Percentiles rank a stretch among this genome's conserved stretches.
These are phyloP conservation scores for Eucalyptus leucophloia DNA, from an alignment of 345 rosid genomes.

Conservation along the genomic window DNA sequence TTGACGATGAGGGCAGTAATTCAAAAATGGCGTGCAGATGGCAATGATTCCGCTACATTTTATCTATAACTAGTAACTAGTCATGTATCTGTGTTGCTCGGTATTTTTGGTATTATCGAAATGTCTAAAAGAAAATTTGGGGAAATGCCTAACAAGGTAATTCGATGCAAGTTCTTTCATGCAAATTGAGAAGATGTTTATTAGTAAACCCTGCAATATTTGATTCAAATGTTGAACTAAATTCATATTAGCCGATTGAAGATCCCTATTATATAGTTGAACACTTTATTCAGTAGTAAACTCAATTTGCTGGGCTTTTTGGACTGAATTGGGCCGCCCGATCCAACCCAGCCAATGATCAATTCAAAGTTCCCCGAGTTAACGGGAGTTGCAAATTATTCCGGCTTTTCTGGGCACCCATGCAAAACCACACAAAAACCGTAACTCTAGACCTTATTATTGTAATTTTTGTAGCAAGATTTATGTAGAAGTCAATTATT, in stretches of 20 bases:
- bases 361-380: not conserved
- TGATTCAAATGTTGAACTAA: not conserved
- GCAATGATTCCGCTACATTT: not conserved
- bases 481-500: not conserved
- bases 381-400: not conserved
- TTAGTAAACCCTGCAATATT: not conserved
- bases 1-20: not conserved
- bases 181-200: not conserved
- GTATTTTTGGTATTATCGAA: not conserved
- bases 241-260: not conserved
- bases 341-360: not conserved
- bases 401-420: not conserved
- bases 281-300: not conserved
- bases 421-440: not conserved
- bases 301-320: not conserved
- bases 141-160: not conserved
- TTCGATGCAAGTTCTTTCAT: not conserved
- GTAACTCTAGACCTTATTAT: not conserved
- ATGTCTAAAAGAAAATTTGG: not conserved
- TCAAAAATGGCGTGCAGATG: not conserved
- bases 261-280: not conserved
- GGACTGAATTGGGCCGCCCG: not conserved
- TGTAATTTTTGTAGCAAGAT: not conserved
- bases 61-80: not conserved
- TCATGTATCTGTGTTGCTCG: not conserved